Evolutionary conservation across 345 rosid species (phyloP).

Genomic region (Capsella bursapastoris): DNA sequence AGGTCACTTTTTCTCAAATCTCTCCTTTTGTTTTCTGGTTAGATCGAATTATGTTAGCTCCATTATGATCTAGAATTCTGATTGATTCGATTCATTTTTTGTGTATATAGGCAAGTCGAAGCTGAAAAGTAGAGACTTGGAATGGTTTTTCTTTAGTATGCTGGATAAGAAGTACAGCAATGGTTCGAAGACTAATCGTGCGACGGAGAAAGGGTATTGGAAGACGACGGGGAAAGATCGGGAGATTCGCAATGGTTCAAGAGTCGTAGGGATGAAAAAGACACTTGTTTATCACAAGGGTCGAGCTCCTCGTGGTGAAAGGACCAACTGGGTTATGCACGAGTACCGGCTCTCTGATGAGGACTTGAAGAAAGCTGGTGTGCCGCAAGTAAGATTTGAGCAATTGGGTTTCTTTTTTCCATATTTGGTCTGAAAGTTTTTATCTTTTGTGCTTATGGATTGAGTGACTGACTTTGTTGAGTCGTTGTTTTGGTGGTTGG

Average conservation of each 20-base stretch:
- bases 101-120: slow-evolving; percentile 63
- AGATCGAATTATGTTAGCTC: slow-evolving; percentile 14
- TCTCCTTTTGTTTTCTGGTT: background rate
- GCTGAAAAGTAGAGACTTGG: slow-evolving; percentile 88
- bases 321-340: slow-evolving; percentile 99
- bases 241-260: slow-evolving; percentile 51
- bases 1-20: slow-evolving; percentile 44
- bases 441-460: background rate
- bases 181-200: slow-evolving; percentile 90
- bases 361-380: slow-evolving; percentile 62
- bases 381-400: slow-evolving; percentile 61
- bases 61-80: slow-evolving; percentile 2
- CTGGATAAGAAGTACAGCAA: slow-evolving; percentile 87
- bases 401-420: slow-evolving; percentile 3
- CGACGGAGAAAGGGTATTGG: slow-evolving; percentile 97
- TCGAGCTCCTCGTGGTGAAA: slow-evolving; percentile 88
- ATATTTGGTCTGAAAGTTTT: background rate
- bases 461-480: slow-evolving; percentile 29
- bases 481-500: slow-evolving; percentile 10
- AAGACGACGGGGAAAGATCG: slow-evolving; percentile 97
- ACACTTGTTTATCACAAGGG: slow-evolving; percentile 93
- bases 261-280: slow-evolving; percentile 90
- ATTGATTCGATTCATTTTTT: slow-evolving; percentile 8
- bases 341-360: slow-evolving; percentile 88
- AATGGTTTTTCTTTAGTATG: slow-evolving; percentile 92